Evolutionary conservation across 148 eudicot genomes (phyloP).

Genomic region (Chenopodium formosanum): DNA sequence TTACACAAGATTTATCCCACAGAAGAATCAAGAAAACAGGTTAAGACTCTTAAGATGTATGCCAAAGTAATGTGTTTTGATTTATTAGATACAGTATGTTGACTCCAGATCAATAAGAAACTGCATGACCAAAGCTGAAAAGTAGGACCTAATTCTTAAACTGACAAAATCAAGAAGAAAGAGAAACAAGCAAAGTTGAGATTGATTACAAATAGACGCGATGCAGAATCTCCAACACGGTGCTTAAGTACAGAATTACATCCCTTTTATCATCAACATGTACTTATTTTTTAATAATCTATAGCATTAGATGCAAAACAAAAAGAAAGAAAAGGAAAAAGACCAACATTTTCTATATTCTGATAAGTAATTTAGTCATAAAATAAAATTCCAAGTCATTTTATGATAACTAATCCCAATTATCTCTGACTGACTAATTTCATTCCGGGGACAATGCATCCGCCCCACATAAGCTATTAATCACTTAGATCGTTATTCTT

Average conservation of each 20-base stretch:
- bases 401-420: too few species aligned
- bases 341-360: too few species aligned
- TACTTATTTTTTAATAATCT: neutral
- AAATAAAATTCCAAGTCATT: too few species aligned
- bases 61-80: neutral
- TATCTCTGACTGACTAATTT: too few species aligned
- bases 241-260: neutral
- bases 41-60: neutral
- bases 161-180: conserved; percentile 6
- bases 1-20: neutral
- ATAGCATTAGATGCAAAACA: too few species aligned
- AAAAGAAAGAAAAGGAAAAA: too few species aligned
- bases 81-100: neutral
- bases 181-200: neutral
- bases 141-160: conserved; percentile 1
- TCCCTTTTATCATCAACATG: neutral
- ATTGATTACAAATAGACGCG: neutral
- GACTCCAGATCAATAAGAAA: neutral
- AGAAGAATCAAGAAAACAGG: neutral
- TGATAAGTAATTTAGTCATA: too few species aligned
- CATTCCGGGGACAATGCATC: too few species aligned
- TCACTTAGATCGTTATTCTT: too few species aligned
- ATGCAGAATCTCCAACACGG: neutral
- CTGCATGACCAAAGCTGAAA: neutral
- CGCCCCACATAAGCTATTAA: too few species aligned